phyloP scores from a whole-genome alignment of 352 stramenopile species.

The Phytophthora lateralis region DNA sequence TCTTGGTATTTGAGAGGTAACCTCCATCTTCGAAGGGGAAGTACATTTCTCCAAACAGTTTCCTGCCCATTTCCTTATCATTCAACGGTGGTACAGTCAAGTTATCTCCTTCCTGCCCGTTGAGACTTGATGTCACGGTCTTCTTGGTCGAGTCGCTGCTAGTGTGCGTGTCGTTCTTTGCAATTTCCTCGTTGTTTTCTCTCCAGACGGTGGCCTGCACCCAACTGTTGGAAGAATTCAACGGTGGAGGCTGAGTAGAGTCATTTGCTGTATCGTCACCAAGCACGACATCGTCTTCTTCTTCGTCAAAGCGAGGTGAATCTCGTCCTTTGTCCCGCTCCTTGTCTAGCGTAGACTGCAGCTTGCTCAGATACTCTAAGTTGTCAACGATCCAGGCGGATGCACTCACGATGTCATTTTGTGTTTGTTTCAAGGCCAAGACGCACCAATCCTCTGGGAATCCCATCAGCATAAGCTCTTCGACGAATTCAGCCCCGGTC shows the following conservation, averaged over 20 bases:
- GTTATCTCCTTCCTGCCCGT: background rate
- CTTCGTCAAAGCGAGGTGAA: slow-evolving; percentile 55
- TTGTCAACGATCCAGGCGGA: slow-evolving; percentile 95
- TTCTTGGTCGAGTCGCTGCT: background rate
- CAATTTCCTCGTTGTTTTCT: slow-evolving; percentile 2
- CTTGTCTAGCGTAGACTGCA: slow-evolving; percentile 81
- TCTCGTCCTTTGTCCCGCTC: slow-evolving; percentile 50
- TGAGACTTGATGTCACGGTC: background rate
- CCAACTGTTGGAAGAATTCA: slow-evolving; percentile 19
- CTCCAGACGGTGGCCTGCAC: slow-evolving; percentile 13
- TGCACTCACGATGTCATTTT: slow-evolving; percentile 90
- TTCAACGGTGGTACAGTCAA: slow-evolving; percentile 37
- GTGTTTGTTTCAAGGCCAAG: slow-evolving; percentile 89
- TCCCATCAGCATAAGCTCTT: slow-evolving; percentile 93
- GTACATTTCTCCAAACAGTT: slow-evolving; percentile 88
- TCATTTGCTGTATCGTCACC: slow-evolving; percentile 3
- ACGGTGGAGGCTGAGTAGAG: background rate
- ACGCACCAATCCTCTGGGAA: slow-evolving; percentile 94
- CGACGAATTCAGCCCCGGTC: slow-evolving; percentile 76
- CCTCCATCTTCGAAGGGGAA: slow-evolving; percentile 86
- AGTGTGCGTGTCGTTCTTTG: background rate
- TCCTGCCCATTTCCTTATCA: slow-evolving; percentile 85
- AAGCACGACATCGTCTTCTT: slow-evolving; percentile 58
- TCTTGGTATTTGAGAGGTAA: slow-evolving; percentile 57
- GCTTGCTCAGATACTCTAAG: slow-evolving; percentile 88